These are phyloP conservation scores for Paecilomyces variotii DNA, from an alignment of 2,329 filamentous ascomycete species.

Conservation along the genomic window DNA sequence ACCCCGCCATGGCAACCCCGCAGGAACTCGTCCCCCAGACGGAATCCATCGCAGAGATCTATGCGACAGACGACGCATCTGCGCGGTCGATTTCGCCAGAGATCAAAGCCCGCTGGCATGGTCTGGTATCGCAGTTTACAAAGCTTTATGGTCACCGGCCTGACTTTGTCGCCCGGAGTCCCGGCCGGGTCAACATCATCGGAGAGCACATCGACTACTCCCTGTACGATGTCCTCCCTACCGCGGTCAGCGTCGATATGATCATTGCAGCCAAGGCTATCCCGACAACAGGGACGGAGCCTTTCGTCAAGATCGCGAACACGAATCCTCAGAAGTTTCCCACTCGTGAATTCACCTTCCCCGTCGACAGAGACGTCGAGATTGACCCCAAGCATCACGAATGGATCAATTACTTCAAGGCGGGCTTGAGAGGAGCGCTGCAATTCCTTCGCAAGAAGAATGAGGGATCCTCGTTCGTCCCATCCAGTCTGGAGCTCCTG, in stretches of 20 bases:
- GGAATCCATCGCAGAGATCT: constrained; percentile 70
- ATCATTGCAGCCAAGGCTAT: constrained; percentile 67
- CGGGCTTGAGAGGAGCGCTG: constrained; percentile 74
- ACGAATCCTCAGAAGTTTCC: constrained; percentile 69
- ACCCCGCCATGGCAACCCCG: constrained; percentile 30
- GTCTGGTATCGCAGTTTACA: constrained; percentile 63
- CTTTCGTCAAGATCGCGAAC: constrained; percentile 72
- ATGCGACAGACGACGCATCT: constrained; percentile 71
- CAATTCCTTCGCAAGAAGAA: constrained; percentile 64
- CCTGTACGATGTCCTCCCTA: constrained; percentile 88
- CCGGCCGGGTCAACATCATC: constrained; percentile 94
- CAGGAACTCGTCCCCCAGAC: constrained; percentile 61
- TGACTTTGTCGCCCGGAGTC: constrained; percentile 79
- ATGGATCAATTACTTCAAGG: constrained; percentile 99
- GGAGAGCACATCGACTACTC: constrained; percentile 99
- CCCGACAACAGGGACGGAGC: constrained; percentile 34
- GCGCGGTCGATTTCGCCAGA: constrained; percentile 57
- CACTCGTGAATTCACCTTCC: constrained; percentile 64
- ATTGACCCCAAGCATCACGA: constrained; percentile 82
- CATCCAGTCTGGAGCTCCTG: constrained; percentile 75
- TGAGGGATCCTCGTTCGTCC: constrained; percentile 52
- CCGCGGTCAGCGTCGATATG: constrained; percentile 88
- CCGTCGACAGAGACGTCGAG: constrained; percentile 53
- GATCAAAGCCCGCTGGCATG: constrained; percentile 68
- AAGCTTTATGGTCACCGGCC: constrained; percentile 60